Base-by-base conservation (phyloP, 2,329 filamentous ascomycete genomes). In the Pseudogymnoascus sp. region DNA sequence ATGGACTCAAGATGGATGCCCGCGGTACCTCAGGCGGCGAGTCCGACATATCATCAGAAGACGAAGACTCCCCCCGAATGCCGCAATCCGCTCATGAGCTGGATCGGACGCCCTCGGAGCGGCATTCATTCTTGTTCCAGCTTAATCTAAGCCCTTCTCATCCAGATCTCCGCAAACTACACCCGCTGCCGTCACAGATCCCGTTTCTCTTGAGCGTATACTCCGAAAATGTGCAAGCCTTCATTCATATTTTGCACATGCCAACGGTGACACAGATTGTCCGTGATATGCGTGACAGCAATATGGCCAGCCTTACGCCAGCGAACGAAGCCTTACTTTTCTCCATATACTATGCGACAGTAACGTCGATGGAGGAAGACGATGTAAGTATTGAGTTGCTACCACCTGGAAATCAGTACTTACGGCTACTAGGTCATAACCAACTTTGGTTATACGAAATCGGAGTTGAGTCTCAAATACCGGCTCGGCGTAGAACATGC, bases 291-390 rank as follows among this genome's bases (percentile, higher is more conserved):
- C 74, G 73, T 1, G 68, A n/a, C 60, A 67, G 62, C 30, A 67
- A 72, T 23, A 63, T 66, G 38, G 65, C 68, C 2, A 60, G 60
- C 3, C 65, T 79, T 0, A 71, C 73, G 0, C 74, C 76, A 1
- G 69, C 74, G 2, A 74, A 79, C 45, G 78, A 82, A 61, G 79
- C 81, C 1, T 66, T 84, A 41, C 69, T 82, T 67, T 82, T 83
- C 65, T 72, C 80, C 0, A 80, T 84, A 5, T 83, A 82, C 68
- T 83, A 82, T 63, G 76, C 79, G 0, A 76, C 80, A 0, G 69
- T 83, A 5, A 77, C 74, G 0, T 82, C 80, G 0, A 80, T 83
- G 79, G 79, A 82, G 8, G 78, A 80, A 3, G 78, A 82, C 0
- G 80, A 83, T 67, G 78, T 81, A 63, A 68, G 75, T 69, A 26